Evolutionary conservation across 2,329 filamentous ascomycete species (phyloP), one percentile per base, ranked within the genome.

Genomic region (Diplocarpon rosae): DNA sequence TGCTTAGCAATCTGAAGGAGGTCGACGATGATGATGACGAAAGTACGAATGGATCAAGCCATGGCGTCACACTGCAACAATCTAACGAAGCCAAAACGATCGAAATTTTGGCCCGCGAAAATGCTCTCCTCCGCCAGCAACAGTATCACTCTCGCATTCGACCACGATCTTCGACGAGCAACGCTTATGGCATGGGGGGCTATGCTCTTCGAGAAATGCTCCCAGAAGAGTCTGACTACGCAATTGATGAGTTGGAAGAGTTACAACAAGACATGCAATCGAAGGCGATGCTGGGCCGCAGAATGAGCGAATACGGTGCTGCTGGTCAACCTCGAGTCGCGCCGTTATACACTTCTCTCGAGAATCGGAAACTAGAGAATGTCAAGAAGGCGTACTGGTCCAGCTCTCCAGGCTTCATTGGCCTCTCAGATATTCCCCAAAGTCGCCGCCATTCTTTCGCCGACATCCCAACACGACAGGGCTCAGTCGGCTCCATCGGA

Each of bases 361-460:
- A 83, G 50, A 76, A 74, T 46, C 69, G 77, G 45, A 81, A 80
- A 55, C 59, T 76, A 9, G 79, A 83, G 48, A 78, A 73, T 52
- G 68, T 82, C 8, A 82, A 80, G 62, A 81, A 77, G 56, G 77
- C 73, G 3, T 75, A 77, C 49, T 88, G 83, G 83, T 80, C 84
- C 52, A 83, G 75, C 54, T 78, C 79, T 5, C 70, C 80, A n/a
- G 78, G 76, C 1, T 83, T 85, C 59, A 72, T 75, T 36, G 70
- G 73, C 13, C 53, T 75, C 17, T 70, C 69, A 3, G 80, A 85
- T 49, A 69, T 78, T 27, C 76, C 80, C 11, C 83, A 88, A 56
- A 87, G 83, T 56, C 75, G 85, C 47, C 78, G 85, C 24, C 85
- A 90, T 62, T 90, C 85, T 1, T 86, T 92, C 59, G 85, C 78